phyloP scores from a whole-genome alignment of 768 basidiomycete species.

The Chalciporus piperatus region DNA sequence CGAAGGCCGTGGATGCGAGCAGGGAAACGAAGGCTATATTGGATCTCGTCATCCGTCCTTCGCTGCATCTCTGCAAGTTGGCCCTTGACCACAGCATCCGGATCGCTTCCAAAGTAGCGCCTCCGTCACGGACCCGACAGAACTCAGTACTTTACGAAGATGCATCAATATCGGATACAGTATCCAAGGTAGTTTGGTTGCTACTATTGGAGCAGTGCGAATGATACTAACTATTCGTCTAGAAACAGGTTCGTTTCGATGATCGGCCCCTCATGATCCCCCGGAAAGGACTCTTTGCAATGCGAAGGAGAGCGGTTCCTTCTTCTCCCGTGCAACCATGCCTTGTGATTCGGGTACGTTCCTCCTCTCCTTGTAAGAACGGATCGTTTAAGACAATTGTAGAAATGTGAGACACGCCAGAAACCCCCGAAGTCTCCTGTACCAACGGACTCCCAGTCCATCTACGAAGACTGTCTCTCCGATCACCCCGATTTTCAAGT shows the following conservation, averaged over 20 bases:
- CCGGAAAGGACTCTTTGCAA: conserved; percentile 16
- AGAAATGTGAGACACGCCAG: conserved; percentile 12
- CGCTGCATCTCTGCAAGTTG: conserved; percentile 22
- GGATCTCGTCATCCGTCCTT: conserved; percentile 22
- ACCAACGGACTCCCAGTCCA: conserved; percentile 18
- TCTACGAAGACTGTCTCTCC: conserved; percentile 31
- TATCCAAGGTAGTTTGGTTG: conserved; percentile 18
- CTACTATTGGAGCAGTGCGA: not conserved
- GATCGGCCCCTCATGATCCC: conserved; percentile 25
- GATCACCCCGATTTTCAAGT: conserved; percentile 15
- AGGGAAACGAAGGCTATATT: conserved; percentile 15
- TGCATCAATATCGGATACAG: conserved; percentile 5
- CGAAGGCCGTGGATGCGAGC: conserved; percentile 14
- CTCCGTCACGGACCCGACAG: conserved; percentile 5
- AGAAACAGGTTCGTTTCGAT: conserved; percentile 28
- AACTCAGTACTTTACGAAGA: conserved; percentile 2
- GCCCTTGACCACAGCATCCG: conserved; percentile 5
- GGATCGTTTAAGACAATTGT: conserved; percentile 1
- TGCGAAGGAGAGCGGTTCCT: conserved; percentile 7
- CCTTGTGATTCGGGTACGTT: conserved; percentile 25
- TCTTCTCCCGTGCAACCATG: conserved; percentile 27
- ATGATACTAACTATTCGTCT: conserved; percentile 1
- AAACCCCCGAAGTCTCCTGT: not conserved
- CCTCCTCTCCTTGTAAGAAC: not conserved
- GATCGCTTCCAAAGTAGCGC: not conserved